A percentile compares a stretch with the other conserved stretches of the same genome.
Conservation (phyloP, 495 filamentous ascomycete species). For the Aspergillus ellipticus region DNA sequence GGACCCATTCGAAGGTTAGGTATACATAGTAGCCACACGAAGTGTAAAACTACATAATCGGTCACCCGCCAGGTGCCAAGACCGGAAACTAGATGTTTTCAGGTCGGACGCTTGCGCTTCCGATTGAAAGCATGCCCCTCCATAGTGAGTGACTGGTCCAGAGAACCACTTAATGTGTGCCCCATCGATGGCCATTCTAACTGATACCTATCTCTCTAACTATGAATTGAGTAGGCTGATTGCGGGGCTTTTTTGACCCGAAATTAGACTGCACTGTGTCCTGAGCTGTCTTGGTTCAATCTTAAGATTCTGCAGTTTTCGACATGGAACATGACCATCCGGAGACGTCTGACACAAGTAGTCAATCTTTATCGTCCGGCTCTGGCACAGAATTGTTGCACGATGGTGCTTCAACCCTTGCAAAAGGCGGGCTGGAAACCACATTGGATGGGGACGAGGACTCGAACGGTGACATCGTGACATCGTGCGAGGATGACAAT, state of each 20-base stretch:
- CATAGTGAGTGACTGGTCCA: no score
- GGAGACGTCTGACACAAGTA: conserved; percentile 22
- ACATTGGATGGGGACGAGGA: conserved; percentile 15
- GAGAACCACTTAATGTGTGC: no score
- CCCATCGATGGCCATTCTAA: no score
- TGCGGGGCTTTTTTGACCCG: background rate
- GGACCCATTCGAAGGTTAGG: no score
- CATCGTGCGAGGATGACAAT: conserved; percentile 2
- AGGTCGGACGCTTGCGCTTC: no score
- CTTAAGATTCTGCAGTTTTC: conserved; percentile 6
- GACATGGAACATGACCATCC: conserved; percentile 34
- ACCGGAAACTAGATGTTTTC: no score
- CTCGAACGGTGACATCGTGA: conserved; percentile 17
- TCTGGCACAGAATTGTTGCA: conserved; percentile 12
- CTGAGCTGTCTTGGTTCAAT: conserved; percentile 7
- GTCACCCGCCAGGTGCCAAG: no score
- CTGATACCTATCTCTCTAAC: no score
- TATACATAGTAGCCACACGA: no score
- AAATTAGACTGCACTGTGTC: background rate
- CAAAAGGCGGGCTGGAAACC: conserved; percentile 7
- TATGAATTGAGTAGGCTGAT: conserved; percentile 10
- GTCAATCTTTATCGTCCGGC: conserved; percentile 16
- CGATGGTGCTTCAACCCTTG: conserved; percentile 9
- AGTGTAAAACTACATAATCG: no score
- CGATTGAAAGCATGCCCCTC: no score